phyloP scores from a whole-genome alignment of 2,329 filamentous ascomycete species.

The Rosellinia necatrix region DNA sequence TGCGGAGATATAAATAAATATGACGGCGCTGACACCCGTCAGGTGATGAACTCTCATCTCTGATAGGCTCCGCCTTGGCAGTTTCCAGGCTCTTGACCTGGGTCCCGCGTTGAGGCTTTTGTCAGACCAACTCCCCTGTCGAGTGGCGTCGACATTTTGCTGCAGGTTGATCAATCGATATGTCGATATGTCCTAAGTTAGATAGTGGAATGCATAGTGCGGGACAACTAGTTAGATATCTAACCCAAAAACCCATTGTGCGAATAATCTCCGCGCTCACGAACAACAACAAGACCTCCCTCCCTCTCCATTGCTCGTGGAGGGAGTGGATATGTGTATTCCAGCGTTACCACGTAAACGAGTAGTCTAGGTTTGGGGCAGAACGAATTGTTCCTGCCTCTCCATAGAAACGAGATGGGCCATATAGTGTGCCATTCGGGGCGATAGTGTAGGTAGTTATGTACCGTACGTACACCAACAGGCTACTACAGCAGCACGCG shows the following conservation, averaged over 20 bases:
- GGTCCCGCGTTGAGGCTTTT: constrained; percentile 19
- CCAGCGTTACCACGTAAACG: too few species aligned
- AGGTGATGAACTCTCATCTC: constrained; percentile 10
- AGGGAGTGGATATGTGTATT: too few species aligned
- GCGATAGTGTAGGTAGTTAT: too few species aligned
- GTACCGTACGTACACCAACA: too few species aligned
- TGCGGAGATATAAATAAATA: constrained; percentile 28
- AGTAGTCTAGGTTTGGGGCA: background rate
- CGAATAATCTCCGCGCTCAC: background rate
- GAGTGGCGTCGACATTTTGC: constrained; percentile 15
- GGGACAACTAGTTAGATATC: constrained; percentile 1
- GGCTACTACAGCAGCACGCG: background rate
- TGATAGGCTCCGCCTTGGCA: constrained; percentile 14
- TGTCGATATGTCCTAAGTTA: background rate
- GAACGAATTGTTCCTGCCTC: background rate
- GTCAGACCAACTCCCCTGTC: constrained; percentile 18
- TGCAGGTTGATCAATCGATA: constrained; percentile 7
- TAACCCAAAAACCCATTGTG: too few species aligned
- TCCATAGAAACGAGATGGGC: background rate
- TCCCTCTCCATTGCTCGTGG: too few species aligned
- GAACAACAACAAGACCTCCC: too few species aligned
- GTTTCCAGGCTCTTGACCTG: constrained; percentile 11
- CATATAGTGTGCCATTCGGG: too few species aligned
- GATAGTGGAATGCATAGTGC: constrained; percentile 10
- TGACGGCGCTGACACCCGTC: constrained; percentile 22